phyloP scores from a whole-genome alignment of 805 yeast species.

The Wickerhamomyces bisporus region DNA sequence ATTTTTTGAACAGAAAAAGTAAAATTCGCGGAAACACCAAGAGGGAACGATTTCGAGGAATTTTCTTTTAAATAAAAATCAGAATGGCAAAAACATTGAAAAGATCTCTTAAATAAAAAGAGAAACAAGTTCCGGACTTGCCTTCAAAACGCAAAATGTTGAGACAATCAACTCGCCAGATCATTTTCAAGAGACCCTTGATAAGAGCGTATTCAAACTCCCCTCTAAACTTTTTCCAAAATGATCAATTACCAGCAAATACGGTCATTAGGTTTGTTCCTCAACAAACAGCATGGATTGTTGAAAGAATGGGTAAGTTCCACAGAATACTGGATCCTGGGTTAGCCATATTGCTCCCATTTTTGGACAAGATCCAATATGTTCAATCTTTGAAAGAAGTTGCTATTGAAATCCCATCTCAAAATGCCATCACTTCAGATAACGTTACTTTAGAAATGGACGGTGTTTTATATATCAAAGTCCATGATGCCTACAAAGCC shows the following conservation, averaged over 20 bases:
- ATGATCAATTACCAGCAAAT: conserved; percentile 63
- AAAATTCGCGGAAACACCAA: too few relatives aligned
- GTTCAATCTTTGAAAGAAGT: conserved; percentile 79
- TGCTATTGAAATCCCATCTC: conserved; percentile 82
- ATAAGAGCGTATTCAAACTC: conserved; percentile 9
- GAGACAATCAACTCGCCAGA: background rate
- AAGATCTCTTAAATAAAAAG: too few relatives aligned
- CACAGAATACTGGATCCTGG: conserved; percentile 69
- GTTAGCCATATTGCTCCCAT: conserved; percentile 64
- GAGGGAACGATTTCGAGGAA: too few relatives aligned
- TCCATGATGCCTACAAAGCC: conserved; percentile 78
- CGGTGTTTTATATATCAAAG: conserved; percentile 75
- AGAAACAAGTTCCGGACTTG: too few relatives aligned
- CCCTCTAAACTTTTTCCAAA: conserved; percentile 54
- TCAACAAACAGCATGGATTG: conserved; percentile 88
- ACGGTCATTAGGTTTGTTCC: conserved; percentile 77
- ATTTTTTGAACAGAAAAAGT: too few relatives aligned
- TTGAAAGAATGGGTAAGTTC: conserved; percentile 87
- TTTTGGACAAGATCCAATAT: conserved; percentile 70
- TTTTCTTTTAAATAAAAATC: too few relatives aligned
- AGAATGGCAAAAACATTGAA: too few relatives aligned
- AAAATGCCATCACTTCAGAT: conserved; percentile 81
- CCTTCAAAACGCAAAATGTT: too few relatives aligned
- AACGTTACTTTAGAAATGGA: conserved; percentile 82
- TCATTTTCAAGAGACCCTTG: background rate